Base-by-base conservation (phyloP, 495 filamentous ascomycete genomes). In the Xylaria telfairii region DNA sequence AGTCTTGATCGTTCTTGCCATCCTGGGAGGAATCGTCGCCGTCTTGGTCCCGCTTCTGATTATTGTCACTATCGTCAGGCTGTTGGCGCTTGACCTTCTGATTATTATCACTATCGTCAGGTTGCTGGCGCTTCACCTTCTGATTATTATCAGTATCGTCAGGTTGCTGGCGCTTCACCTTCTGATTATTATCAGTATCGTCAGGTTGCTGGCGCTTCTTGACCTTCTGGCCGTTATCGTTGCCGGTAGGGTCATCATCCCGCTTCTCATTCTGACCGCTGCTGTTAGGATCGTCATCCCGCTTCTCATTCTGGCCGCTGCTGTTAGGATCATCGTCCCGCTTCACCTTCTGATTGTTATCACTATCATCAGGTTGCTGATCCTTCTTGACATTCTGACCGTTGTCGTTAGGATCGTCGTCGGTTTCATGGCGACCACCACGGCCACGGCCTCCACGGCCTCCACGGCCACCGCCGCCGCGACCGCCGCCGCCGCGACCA, bases 161-260 rank as follows among this genome's bases (percentile, higher is more conserved):
- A 44, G 39, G 9, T 6, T 41, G 4, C 8, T 41, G 39, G 1
- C 2, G 47, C 9, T 10, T 4, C 2, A 4, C 51, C 51, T 49
- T 65, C 9, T 51, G 42, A 51, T 68, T 39, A n/a, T n/a, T n/a
- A n/a, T n/a, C n/a, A n/a, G n/a, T 34, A n/a, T 44, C 53, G 17
- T 68, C 41, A 2, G 24, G 21, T 0, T 53, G 51, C 1, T 32
- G 3, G 19, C 24, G 19, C 54, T 2, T 21, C 57, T 41, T 41
- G 24, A 8, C 34, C 8, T 46, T 46, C 42, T 46, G 42, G 10
- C 15, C 17, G 3, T 46, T 19, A 10, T 46, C 42, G 42, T 4
- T 19, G 42, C 3, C 42, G 2, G n/a, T n/a, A n/a, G 42, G 12
- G 2, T 46, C 42, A 12, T 46, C 42, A 2, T 46, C 2, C 5